Conservation (phyloP, 192 early-diverging fungal genomes). For the Entophlyctis luteolus region DNA sequence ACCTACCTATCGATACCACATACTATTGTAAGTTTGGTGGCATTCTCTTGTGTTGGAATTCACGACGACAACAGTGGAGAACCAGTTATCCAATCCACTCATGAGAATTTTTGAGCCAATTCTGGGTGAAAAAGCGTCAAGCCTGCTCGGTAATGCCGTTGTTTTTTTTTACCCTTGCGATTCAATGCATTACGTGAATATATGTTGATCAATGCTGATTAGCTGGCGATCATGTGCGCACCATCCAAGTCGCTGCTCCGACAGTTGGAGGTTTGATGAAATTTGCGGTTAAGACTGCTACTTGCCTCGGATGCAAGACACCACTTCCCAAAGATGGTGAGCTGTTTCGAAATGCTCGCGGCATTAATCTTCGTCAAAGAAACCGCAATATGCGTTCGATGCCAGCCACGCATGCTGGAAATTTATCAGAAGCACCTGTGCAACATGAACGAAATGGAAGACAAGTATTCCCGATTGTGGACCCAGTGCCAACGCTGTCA, state of each 20-base stretch:
- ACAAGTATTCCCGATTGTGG: constrained; percentile 83
- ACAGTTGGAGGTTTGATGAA: constrained; percentile 92
- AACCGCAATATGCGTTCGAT: constrained; percentile 77
- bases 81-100: constrained; percentile 91
- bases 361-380: too few relatives aligned
- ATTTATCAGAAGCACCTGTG: constrained; percentile 74
- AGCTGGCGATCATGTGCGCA: constrained; percentile 53
- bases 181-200: too few relatives aligned
- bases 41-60: not conserved
- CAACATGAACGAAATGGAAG: constrained; percentile 67
- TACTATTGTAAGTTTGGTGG: constrained; percentile 62
- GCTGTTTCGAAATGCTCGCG: constrained; percentile 1
- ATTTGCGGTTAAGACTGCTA: constrained; percentile 87
- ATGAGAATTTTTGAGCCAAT: constrained; percentile 95
- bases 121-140: constrained; percentile 78
- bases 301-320: constrained; percentile 88
- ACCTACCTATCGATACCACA: constrained; percentile 92
- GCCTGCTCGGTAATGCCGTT: constrained; percentile 61
- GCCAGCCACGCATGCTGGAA: constrained; percentile 64
- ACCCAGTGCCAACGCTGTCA: constrained; percentile 98
- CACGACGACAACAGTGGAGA: constrained; percentile 59
- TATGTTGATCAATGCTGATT: not conserved
- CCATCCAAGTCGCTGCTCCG: constrained; percentile 83
- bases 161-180: too few relatives aligned
- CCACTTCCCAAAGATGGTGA: constrained; percentile 64